These are phyloP conservation scores for Cercophora samala DNA, from an alignment of 495 filamentous ascomycete species.

Conservation along the genomic window DNA sequence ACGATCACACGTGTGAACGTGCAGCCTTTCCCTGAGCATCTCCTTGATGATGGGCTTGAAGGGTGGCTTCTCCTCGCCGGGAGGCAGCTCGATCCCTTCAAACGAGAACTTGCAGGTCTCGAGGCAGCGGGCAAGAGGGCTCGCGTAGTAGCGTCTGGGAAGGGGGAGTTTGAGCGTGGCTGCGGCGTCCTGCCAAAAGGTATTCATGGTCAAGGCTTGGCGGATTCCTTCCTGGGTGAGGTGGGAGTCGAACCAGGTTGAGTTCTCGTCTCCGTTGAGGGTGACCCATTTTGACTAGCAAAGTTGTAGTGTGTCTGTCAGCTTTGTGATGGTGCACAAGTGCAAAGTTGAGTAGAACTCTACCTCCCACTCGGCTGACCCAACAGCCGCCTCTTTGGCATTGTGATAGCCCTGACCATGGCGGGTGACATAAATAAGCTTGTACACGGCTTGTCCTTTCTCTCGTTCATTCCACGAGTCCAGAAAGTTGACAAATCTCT, in stretches of 20 bases:
- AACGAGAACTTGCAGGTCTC: conserved; percentile 64
- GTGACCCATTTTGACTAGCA: conserved; percentile 60
- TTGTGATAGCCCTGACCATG: conserved; percentile 42
- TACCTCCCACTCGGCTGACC: conserved; percentile 36
- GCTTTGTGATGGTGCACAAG: neutral
- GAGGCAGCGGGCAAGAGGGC: conserved; percentile 65
- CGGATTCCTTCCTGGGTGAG: conserved; percentile 57
- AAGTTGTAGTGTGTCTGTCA: neutral
- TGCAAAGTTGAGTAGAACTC: conserved; percentile 1
- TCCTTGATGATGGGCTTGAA: conserved; percentile 69
- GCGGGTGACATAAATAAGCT: conserved; percentile 35
- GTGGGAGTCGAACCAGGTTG: conserved; percentile 66
- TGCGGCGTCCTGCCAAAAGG: conserved; percentile 61
- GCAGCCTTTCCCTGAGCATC: conserved; percentile 66
- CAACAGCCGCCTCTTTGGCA: conserved; percentile 35
- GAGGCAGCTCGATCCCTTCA: conserved; percentile 36
- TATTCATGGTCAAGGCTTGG: conserved; percentile 61
- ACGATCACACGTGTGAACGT: conserved; percentile 77
- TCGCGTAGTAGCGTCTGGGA: conserved; percentile 64
- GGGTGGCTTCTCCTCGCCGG: conserved; percentile 39
- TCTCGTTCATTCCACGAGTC: conserved; percentile 25
- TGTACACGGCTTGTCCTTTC: conserved; percentile 26
- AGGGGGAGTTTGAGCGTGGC: conserved; percentile 54
- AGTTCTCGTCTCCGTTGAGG: conserved; percentile 62
- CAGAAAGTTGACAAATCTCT: conserved; percentile 33